Evolutionary conservation across 192 early-diverging fungal species (phyloP), one percentile per base, ranked within the genome.

Genomic region (Rhizoclosmatium sp.): DNA sequence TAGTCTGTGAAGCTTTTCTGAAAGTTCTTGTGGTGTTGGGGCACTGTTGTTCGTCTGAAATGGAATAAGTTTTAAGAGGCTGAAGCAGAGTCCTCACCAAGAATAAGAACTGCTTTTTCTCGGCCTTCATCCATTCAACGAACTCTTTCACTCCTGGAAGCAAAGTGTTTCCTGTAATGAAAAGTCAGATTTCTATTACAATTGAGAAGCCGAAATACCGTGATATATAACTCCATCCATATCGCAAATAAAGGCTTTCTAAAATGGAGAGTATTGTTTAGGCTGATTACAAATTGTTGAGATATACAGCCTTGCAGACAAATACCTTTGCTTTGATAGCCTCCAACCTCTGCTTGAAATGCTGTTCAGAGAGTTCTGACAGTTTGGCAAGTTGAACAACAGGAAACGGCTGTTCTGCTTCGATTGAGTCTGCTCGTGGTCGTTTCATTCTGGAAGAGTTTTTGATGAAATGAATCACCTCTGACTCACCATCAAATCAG

Each of bases 211-310:
- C 2, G 23, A 45, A 40, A 40, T 51, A 85, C 78, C 83, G 69
- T 89, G 88, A 59, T 89, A 91, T 65, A 89, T 88, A 10, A 91
- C 90, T 31, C 90, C 89, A 65, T 91, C 89, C 89, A 90, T 90
- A 80, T 91, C 89, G 76, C 82, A 82, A 49, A 91, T 88, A 75
- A 85, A 91, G n/a, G 82, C 88, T 72, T 86, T 85, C 80, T 91
- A 68, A 14, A 73, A n/a, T 47, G 45, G 3, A 39, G 4, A 47
- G 10, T 7, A 4, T n/a, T 59, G 44, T 39, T 12, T 1, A 46
- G 10, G 12, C 3, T 60, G 10, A 19, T 47, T 10, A 9, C 31
- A 21, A 59, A 62, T 80, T 23, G 45, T 10, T 10, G 3, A 40
- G 5, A 31, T 31, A 19, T 9, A 41, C 44, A 68, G 10, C n/a